Evolutionary conservation across 371 early-diverging fungal species (phyloP), one percentile per base, ranked within the genome.

Genomic region (Mucor indicus): DNA sequence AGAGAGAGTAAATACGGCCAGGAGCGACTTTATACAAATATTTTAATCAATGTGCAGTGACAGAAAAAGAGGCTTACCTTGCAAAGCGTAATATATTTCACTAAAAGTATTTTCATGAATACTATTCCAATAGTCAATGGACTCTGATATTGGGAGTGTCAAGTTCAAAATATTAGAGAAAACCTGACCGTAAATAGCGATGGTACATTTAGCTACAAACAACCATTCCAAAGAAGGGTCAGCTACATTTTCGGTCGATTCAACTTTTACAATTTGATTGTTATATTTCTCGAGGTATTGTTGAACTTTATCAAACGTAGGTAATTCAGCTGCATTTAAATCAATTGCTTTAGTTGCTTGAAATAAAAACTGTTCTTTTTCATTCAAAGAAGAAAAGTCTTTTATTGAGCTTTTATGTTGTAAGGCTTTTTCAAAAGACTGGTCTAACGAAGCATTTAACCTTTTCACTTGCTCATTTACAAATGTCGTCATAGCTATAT

Each of bases 51-150:
- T 37, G 4, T 37, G 4, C 8, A 13, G 4, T 36, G 24, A 16
- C 11, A 27, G 32, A 25, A 49, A 44, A 42, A 30, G 25, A 41
- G 32, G 37, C 57, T 64, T 74, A 73, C 80, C 81, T 53, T 86
- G 83, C 12, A 87, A 41, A 22, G 80, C 70, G 48, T 89, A 86
- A 40, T 79, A 57, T 0, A 62, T 39, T 44, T 80, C 72, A 47
- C 74, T 61, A 0, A 62, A 19, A 3, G 60, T 51, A 21, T 72
- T 80, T 19, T 76, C 77, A 30, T 79, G 74, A 37, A 83, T 69
- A 0, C 72, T 62, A 38, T 79, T 73, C 91, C 91, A 90, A 49
- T 87, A 89, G 23, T 73, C 60, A 22, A 89, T 78, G 25, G 86
- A 80, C 29, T 75, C 73, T 3, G 84, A 73, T 36, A 87, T 50